Base-by-base conservation (phyloP, 805 yeast genomes). In the Hanseniaspora meyeri region DNA sequence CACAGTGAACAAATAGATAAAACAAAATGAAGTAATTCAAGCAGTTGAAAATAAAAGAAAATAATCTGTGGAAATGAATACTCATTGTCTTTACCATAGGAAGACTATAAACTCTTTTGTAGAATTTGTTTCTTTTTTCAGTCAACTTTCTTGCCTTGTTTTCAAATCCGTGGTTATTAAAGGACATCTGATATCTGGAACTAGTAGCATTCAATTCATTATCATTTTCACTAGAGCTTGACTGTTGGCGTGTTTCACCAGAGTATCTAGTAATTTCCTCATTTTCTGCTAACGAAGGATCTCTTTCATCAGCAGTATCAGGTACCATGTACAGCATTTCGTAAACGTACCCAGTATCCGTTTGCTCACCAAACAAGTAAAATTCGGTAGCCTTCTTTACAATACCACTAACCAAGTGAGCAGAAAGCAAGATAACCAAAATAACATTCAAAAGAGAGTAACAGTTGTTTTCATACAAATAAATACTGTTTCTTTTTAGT, bases 401-500 rank as follows among this genome's bases (percentile, higher is more conserved):
- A 7, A 82, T 61, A 0, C 88, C 82, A 17, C 79, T 65, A 12
- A 72, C 59, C 64, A 77, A 78, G 61, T 87, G 95, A 2, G 72
- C 68, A 1, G 76, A 57, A 1, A 81, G 68, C 11, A 80, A 67
- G 51, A 82, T 65, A 11, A 83, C 68, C 58, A 88, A 68, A 11
- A 85, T 77, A 64, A 77, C 71, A 27, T 85, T 76, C 80, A 86
- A 80, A 63, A 75, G 77, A 14, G 78, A 70, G 68, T 89, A 89
- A 0, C 85, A 83, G 65, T 87, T 87, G 43, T 77, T 74, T 0
- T 95, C 95, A 66, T 87, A 91, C 62, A 87, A 71, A 56, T 55
- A 36, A 12, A 55, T 49, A 5, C 45, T 17, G 17, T 77, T 66
- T 31, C 63, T 74, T 0, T 86, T 84, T 27, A 81, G 82, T 17